Conservation (phyloP, 352 stramenopile species). For the Pythium myriotylum region DNA sequence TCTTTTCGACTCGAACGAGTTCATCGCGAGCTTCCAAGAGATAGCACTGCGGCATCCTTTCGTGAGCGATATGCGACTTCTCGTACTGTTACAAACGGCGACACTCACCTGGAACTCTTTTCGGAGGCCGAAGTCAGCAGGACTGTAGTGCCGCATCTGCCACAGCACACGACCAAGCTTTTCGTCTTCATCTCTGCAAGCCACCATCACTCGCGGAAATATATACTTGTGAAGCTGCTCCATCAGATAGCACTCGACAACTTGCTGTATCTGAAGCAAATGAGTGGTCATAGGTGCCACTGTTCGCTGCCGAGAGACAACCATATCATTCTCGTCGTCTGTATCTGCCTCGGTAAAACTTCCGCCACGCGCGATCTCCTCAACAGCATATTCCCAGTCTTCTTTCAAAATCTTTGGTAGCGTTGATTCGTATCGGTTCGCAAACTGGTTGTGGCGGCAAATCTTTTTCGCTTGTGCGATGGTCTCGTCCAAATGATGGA, state of each 20-base stretch:
- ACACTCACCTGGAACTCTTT: slow-evolving; percentile 66
- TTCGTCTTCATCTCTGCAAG: slow-evolving; percentile 48
- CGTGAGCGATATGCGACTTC: not conserved
- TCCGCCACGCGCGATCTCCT: slow-evolving; percentile 49
- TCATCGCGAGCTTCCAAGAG: slow-evolving; percentile 40
- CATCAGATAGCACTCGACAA: slow-evolving; percentile 84
- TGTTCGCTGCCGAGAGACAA: not conserved
- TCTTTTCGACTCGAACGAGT: slow-evolving; percentile 37
- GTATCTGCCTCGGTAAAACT: slow-evolving; percentile 42
- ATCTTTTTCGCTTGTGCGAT: slow-evolving; percentile 64
- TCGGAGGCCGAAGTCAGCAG: slow-evolving; percentile 65
- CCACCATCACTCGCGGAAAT: slow-evolving; percentile 52
- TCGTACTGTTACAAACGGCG: not conserved
- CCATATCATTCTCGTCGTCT: slow-evolving; percentile 18
- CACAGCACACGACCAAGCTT: slow-evolving; percentile 47
- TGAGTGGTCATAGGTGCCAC: slow-evolving; percentile 32
- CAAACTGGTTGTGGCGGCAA: slow-evolving; percentile 49
- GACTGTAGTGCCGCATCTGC: slow-evolving; percentile 62
- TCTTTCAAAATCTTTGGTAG: slow-evolving; percentile 48
- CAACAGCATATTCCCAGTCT: slow-evolving; percentile 61
- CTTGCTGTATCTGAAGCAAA: slow-evolving; percentile 72
- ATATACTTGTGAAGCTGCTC: slow-evolving; percentile 62
- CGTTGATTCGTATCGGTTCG: slow-evolving; percentile 44
- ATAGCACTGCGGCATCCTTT: slow-evolving; percentile 38
- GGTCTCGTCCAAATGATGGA: slow-evolving; percentile 66